Evolutionary conservation across 1,284 basidiomycete genomes (phyloP).

Genomic region (Wolfiporia cocos): DNA sequence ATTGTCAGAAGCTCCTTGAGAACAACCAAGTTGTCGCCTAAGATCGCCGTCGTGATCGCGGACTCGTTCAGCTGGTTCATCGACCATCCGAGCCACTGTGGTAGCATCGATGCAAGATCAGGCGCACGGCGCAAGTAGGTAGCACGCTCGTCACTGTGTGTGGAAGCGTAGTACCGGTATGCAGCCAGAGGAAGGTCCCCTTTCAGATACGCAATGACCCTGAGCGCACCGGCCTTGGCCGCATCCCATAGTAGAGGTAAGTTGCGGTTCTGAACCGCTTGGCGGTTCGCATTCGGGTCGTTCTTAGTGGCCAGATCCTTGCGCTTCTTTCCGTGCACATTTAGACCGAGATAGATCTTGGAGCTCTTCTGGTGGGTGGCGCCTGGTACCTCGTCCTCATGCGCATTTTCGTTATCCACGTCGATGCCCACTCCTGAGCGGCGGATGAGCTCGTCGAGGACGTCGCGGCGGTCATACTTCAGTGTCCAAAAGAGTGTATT

Average conservation of each 20-base stretch:
- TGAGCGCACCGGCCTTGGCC: constrained; percentile 19
- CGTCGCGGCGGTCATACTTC: constrained; percentile 33
- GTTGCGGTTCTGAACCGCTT: no score
- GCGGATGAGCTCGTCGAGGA: constrained; percentile 49
- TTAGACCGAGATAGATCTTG: constrained; percentile 48
- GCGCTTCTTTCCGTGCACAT: constrained; percentile 55
- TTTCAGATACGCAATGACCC: constrained; percentile 41
- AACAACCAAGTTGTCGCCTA: constrained; percentile 27
- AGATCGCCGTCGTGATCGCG: constrained; percentile 37
- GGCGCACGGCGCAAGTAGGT: constrained; percentile 28
- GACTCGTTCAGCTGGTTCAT: constrained; percentile 41
- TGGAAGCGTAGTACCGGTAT: constrained; percentile 37
- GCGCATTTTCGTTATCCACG: constrained; percentile 21
- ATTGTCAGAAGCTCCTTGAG: constrained; percentile 38
- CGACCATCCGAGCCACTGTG: constrained; percentile 43
- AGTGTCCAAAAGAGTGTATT: constrained; percentile 26
- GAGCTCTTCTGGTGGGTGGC: constrained; percentile 26
- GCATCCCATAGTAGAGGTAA: not conserved
- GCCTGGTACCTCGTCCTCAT: constrained; percentile 17
- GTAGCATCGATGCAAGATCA: constrained; percentile 35
- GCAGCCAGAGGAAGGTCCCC: constrained; percentile 28
- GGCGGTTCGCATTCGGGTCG: constrained; percentile 34
- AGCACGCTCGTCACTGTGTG: constrained; percentile 34
- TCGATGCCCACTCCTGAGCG: constrained; percentile 42
- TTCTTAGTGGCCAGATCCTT: constrained; percentile 41